Conservation (phyloP, 768 basidiomycete species). For the Clitopilus passeckerianus region DNA sequence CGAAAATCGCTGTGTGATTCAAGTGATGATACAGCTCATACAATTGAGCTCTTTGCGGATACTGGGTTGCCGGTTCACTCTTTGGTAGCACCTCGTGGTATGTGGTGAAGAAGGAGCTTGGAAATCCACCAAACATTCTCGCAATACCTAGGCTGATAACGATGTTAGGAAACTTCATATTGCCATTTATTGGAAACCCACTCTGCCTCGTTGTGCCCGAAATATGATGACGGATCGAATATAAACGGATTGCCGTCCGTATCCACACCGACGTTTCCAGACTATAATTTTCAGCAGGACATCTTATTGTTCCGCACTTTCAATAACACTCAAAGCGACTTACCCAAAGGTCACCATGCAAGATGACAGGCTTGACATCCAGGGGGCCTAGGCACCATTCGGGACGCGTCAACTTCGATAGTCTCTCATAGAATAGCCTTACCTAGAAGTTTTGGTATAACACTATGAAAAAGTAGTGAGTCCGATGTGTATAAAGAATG, state of each 20-base stretch:
- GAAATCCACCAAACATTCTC: constrained; percentile 78
- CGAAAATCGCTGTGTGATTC: constrained; percentile 77
- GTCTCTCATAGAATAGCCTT: not conserved
- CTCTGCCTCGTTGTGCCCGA: constrained; percentile 82
- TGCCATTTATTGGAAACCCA: constrained; percentile 24
- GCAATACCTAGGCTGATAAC: constrained; percentile 63
- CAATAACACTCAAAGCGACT: constrained; percentile 13
- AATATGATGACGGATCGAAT: constrained; percentile 76
- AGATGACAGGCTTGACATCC: constrained; percentile 56
- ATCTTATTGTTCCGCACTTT: no score
- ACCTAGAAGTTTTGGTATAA: constrained; percentile 69
- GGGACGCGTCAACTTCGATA: not conserved
- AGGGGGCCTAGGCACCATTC: constrained; percentile 33
- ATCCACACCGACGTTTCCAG: constrained; percentile 69
- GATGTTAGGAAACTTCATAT: not conserved
- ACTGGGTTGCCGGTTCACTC: constrained; percentile 60
- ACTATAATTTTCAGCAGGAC: constrained; percentile 42
- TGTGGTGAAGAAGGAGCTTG: constrained; percentile 52
- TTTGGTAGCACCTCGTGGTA: constrained; percentile 65
- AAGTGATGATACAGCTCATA: constrained; percentile 81
- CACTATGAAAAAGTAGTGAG: constrained; percentile 34
- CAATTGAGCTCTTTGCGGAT: constrained; percentile 57
- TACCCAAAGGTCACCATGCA: constrained; percentile 84
- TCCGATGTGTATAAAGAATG: no score
- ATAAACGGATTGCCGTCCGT: constrained; percentile 56